These are phyloP conservation scores for Volvox africanus DNA, from an alignment of 139 green algal genomes.

Conservation along the genomic window DNA sequence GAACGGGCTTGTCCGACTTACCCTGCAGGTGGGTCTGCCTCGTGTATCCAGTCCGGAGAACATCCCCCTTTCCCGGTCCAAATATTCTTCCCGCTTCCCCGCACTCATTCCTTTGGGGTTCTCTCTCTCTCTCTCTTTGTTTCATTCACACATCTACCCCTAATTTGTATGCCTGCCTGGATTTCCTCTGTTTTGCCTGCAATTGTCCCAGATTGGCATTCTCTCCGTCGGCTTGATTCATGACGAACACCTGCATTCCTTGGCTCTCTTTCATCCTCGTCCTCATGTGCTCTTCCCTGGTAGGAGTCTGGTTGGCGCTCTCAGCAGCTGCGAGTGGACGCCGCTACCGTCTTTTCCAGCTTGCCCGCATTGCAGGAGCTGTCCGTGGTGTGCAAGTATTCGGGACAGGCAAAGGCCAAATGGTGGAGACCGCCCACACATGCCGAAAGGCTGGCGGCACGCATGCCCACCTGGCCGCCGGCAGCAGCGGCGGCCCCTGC, in stretches of 20 bases:
- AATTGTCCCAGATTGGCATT: too few relatives aligned
- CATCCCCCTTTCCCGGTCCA: too few relatives aligned
- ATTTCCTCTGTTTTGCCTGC: too few relatives aligned
- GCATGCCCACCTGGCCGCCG: constrained; percentile 40
- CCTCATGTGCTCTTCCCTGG: too few relatives aligned
- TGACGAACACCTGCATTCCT: too few relatives aligned
- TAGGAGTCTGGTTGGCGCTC: constrained; percentile 50
- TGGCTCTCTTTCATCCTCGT: background rate
- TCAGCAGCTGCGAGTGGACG: constrained; percentile 47
- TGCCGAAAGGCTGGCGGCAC: background rate
- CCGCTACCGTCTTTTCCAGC: background rate
- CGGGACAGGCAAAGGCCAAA: constrained; percentile 2
- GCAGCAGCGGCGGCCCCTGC: background rate
- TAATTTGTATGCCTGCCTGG: too few relatives aligned
- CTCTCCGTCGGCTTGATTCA: too few relatives aligned
- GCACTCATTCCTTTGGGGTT: too few relatives aligned
- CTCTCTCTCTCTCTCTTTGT: too few relatives aligned
- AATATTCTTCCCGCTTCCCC: too few relatives aligned
- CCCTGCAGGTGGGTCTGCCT: constrained; percentile 13
- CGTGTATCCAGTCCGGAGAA: too few relatives aligned
- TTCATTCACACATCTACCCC: too few relatives aligned
- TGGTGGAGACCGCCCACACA: constrained; percentile 38
- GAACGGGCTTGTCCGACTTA: constrained; percentile 16
- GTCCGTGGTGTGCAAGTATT: constrained; percentile 42
- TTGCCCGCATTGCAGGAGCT: constrained; percentile 38